A percentile compares a stretch with the other conserved stretches of the same genome.
These are phyloP conservation scores for Pythium myriotylum DNA, from an alignment of 352 stramenopile genomes.

Conservation along the genomic window DNA sequence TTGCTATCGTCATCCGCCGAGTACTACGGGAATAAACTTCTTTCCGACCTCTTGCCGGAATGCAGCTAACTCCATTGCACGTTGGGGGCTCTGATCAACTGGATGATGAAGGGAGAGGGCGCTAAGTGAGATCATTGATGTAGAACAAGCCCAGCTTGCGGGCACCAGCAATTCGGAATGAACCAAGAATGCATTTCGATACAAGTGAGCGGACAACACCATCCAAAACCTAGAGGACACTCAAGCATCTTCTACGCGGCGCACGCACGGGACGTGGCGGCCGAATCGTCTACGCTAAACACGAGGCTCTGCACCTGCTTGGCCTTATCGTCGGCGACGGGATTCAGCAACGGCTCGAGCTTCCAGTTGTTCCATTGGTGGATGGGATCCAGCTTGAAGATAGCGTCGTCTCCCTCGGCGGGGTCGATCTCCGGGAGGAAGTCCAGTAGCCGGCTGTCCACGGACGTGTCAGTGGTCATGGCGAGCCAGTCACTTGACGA, in stretches of 20 bases:
- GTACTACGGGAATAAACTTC: too few relatives aligned
- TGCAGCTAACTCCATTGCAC: too few relatives aligned
- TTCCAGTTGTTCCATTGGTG: not conserved
- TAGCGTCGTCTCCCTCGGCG: not conserved
- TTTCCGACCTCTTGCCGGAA: too few relatives aligned
- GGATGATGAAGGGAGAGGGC: too few relatives aligned
- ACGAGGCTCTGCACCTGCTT: not conserved
- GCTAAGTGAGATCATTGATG: too few relatives aligned
- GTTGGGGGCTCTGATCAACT: too few relatives aligned
- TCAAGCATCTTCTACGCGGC: not conserved
- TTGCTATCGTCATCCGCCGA: too few relatives aligned
- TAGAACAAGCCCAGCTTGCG: too few relatives aligned
- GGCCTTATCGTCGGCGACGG: not conserved
- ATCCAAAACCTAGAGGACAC: too few relatives aligned
- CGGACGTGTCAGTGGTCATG: not conserved
- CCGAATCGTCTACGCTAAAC: not conserved
- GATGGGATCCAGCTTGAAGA: not conserved
- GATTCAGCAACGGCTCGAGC: not conserved
- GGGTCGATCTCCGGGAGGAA: slow-evolving; percentile 4
- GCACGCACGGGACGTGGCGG: not conserved
- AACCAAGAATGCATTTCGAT: too few relatives aligned
- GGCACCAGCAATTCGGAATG: too few relatives aligned
- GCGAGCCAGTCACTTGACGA: slow-evolving; percentile 9
- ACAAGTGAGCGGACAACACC: too few relatives aligned
- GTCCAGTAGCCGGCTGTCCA: slow-evolving; percentile 10